Base-by-base conservation (phyloP, 139 green algal species). In the Coelastrella sp. region DNA sequence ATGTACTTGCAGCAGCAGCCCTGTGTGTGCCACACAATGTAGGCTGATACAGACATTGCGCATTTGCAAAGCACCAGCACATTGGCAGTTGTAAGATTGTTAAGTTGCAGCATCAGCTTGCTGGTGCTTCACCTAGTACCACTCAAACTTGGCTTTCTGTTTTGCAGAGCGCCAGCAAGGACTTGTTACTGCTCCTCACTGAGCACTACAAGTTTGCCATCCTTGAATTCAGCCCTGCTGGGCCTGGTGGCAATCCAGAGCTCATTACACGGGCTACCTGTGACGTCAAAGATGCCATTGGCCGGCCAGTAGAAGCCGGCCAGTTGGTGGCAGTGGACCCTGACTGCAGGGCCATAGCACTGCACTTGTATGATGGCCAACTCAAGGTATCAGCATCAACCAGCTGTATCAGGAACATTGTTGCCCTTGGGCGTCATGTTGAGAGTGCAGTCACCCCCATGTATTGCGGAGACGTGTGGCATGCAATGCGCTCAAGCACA, bases 361-460 rank as follows among this genome's bases (percentile, higher is more conserved):
- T 99, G 76, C 98, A 99, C 92, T 93, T 99, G 63, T 99, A 99
- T 88, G 96, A 99, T 79, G 98, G 98, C 22, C 91, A 98, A 10
- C 93, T 99, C 89, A 99, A 99, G 95, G 96, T 98, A 66, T 20
- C 90, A 8, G 58, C 70, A 78, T 15, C 76, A 82, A 15, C 49
- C 78, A 83, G 49, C 78, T 65, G 49, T 35, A 83, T 15, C 78
- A 83, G 76, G 35, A 63, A 15, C 78, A 1, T 49, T 3, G 3
- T 49, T 49, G 35, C 35, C 35, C 35, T 49, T 49, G 1, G 35
- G 35, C 35, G 35, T 49, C 35, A 49, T 49, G 35, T 49, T 49
- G 35, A 49, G 35, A 49, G 35, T 49, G 35, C 35, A 49, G 35
- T 3, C 35, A 49, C 35, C 35, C 35, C 35, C 1, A 49, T 49